Base-by-base conservation (phyloP, 2,329 filamentous ascomycete genomes). In the Fusarium sp. region DNA sequence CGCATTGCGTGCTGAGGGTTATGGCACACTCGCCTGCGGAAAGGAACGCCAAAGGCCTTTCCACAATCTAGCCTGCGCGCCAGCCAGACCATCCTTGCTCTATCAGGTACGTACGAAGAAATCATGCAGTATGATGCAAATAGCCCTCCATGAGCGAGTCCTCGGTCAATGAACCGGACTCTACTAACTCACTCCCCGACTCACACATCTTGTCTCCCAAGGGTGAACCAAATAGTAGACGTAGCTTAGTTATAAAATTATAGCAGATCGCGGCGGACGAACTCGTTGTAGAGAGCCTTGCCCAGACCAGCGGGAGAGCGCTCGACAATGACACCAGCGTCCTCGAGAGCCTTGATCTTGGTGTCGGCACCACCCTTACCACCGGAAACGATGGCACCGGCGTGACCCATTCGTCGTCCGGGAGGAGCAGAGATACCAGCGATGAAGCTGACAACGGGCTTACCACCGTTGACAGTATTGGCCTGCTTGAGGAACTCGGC, bases 331-430 rank as follows among this genome's bases (percentile, higher is more conserved):
- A 98, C 96, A 83, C 96, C 96, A 72, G 96, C 96, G 74, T 89
- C 89, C 88, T 98, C 93, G 69, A 99, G 91, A 70, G 96, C 96
- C 79, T 91, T 88, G 85, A 99, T 99, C 92, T 99, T 99, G 82
- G 94, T 97, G 86, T 98, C 94, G 74, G 96, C 96, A 82, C 94
- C 96, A 81, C 96, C 96, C 91, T 98, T 98, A 79, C 96, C 96
- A 79, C 96, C 96, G 77, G 93, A 94, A 75, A 99, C 95, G 82
- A 99, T 99, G 81, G 96, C 96, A 84, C 96, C 96, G 77, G 96
- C 96, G 89, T 99, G 96, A 78, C 96, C 96, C 96, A 98, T 99
- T 84, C 96, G 92, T 83, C 96, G 91, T 81, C 96, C 96, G 38
- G 96, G 95, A 63, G 96, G 96, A 75, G 96, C 96, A 77, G 94